phyloP scores from a whole-genome alignment of 441 rosid species.

The Populus hybrid region DNA sequence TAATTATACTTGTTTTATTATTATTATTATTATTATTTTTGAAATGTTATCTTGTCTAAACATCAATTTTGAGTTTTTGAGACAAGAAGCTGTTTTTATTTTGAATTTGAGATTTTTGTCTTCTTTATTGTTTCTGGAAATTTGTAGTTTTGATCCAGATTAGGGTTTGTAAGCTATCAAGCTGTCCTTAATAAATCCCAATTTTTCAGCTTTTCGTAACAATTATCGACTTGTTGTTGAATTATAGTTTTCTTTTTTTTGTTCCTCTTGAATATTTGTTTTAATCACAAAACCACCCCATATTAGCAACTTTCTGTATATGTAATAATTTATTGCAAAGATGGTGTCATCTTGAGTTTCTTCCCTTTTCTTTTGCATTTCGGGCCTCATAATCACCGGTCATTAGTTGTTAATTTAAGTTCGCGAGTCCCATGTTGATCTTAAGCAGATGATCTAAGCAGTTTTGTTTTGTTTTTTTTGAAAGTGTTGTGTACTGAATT shows the following conservation, averaged over 20 bases:
- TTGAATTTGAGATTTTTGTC: background rate
- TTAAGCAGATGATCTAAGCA: background rate
- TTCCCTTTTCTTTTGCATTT: background rate
- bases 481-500: background rate
- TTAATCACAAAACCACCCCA: background rate
- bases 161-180: conserved; percentile 6
- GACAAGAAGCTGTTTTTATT: background rate
- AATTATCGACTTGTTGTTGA: background rate
- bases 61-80: background rate
- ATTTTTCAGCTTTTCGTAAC: background rate
- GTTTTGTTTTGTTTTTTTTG: background rate
- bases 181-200: background rate
- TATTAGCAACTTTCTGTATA: background rate
- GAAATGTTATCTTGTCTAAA: conserved; percentile 1
- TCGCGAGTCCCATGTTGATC: background rate
- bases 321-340: background rate
- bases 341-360: background rate
- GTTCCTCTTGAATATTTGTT: background rate
- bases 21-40: background rate
- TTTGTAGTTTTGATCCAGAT: conserved; percentile 5
- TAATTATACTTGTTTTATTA: background rate
- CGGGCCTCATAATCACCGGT: background rate
- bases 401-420: background rate
- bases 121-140: background rate
- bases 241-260: background rate